Base-by-base conservation (phyloP, 495 filamentous ascomycete species). In the Ramalina intermedia region DNA sequence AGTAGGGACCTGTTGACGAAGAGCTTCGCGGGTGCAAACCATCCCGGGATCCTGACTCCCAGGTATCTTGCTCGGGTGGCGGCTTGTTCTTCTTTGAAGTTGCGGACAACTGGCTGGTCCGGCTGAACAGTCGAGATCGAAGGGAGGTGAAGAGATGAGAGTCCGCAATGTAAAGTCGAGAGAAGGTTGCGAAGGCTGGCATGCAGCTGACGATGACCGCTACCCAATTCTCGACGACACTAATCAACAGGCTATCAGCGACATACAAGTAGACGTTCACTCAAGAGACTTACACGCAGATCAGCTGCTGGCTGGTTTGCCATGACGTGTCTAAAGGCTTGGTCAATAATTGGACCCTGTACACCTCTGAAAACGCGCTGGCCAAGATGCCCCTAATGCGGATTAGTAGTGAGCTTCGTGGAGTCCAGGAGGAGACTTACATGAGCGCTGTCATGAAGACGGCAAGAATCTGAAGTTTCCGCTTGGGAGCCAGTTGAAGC, bases 401-500 rank as follows among this genome's bases (percentile, higher is more conserved):
- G 7, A 12, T 33, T n/a, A 24, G 14, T 20, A 21, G n/a, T 38
- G 1, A 2, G 6, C 0, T 13, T 13, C 9, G 8, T 29, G 13
- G 3, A 33, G 6, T 33, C 6, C 6, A 33, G 6, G 29, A 33
- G 29, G 0, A 29, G 26, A 20, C 36, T 14, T n/a, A 47, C 49
- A 46, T 11, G 7, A 52, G 38, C 7, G 49, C 49, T 16, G 49
- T 52, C 37, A 23, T 27, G 18, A 52, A 52, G 12, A 52, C 13
- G 12, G 14, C 24, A 21, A 46, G 35, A 18, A 52, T 39, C 13
- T 20, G 24, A 2, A 60, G n/a, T 47, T 61, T 61, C 47, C 55
- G 53, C 16, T 49, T 33, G 9, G 6, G 35, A 20, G 43, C 38
- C 39, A 65, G 46, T n/a, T 59, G 54, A 29, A 65, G 45, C 3